Evolutionary conservation across 768 basidiomycete genomes (phyloP).

Genomic region (Tylopilus rubrobrunneus): DNA sequence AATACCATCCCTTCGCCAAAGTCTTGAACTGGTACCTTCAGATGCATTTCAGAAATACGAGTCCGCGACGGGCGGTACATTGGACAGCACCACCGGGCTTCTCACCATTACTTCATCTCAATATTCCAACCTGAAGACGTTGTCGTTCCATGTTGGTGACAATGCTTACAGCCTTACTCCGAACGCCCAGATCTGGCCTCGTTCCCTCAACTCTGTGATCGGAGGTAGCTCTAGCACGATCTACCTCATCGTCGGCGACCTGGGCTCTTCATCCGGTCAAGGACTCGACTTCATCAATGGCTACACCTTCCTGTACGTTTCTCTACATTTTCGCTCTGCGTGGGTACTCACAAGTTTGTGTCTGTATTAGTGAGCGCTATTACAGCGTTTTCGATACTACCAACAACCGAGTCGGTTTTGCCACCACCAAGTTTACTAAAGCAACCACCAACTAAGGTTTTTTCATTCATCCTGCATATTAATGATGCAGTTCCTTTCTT

Average conservation of each 20-base stretch:
- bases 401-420: slow-evolving; percentile 8
- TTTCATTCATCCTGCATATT: background rate
- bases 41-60: slow-evolving; percentile 28
- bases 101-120: slow-evolving; percentile 26
- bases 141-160: slow-evolving; percentile 28
- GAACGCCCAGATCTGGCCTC: slow-evolving; percentile 35
- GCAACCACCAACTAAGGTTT: no score
- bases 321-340: background rate
- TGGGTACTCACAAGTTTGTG: background rate
- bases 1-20: background rate
- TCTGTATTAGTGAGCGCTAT: slow-evolving; percentile 22
- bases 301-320: slow-evolving; percentile 13
- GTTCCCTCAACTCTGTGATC: slow-evolving; percentile 27
- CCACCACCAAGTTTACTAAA: background rate
- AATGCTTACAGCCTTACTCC: slow-evolving; percentile 17
- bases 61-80: slow-evolving; percentile 23
- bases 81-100: slow-evolving; percentile 29
- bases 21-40: slow-evolving; percentile 10
- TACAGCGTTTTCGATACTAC: slow-evolving; percentile 34
- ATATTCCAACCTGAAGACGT: slow-evolving; percentile 20
- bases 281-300: slow-evolving; percentile 26
- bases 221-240: slow-evolving; percentile 25
- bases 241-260: slow-evolving; percentile 29
- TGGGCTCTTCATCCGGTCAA: slow-evolving; percentile 11
- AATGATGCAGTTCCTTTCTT: no score